Conservation (phyloP, 768 basidiomycete species). For the Lentinula aciculospora region DNA sequence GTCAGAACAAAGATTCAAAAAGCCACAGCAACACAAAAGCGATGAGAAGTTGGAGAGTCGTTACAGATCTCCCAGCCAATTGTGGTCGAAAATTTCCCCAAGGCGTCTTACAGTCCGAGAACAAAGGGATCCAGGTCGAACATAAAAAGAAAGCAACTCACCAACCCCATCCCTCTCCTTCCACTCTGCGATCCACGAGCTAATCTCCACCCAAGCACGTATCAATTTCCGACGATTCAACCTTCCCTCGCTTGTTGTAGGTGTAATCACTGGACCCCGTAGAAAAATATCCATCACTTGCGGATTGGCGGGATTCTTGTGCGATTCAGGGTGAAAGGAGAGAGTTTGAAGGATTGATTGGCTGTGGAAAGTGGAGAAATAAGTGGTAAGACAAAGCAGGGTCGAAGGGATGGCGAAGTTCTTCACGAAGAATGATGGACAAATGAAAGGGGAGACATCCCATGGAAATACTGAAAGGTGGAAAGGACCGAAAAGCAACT, state of each 20-base stretch:
- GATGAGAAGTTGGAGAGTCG: too few relatives aligned
- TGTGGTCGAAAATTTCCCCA: too few relatives aligned
- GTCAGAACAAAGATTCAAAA: neutral
- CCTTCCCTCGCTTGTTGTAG: slow-evolving; percentile 36
- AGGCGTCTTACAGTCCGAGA: too few relatives aligned
- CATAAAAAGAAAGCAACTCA: neutral
- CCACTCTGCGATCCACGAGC: slow-evolving; percentile 62
- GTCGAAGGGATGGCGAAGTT: too few relatives aligned
- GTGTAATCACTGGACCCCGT: slow-evolving; percentile 50
- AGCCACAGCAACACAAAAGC: neutral
- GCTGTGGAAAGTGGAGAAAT: neutral
- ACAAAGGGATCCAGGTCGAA: slow-evolving; percentile 12
- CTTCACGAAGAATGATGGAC: too few relatives aligned
- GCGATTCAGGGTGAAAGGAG: neutral
- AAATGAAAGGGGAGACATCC: neutral
- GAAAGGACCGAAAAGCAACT: slow-evolving; percentile 6
- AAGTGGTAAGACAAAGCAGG: neutral
- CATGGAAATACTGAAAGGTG: slow-evolving; percentile 3
- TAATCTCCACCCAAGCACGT: slow-evolving; percentile 75
- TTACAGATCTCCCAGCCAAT: too few relatives aligned
- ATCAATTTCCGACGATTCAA: slow-evolving; percentile 57
- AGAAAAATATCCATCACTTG: slow-evolving; percentile 39
- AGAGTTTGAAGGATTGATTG: neutral
- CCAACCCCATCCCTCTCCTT: slow-evolving; percentile 37
- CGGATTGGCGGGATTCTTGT: slow-evolving; percentile 7